Base-by-base conservation (phyloP, 495 filamentous ascomycete genomes). In the Sordaria brevicollis region DNA sequence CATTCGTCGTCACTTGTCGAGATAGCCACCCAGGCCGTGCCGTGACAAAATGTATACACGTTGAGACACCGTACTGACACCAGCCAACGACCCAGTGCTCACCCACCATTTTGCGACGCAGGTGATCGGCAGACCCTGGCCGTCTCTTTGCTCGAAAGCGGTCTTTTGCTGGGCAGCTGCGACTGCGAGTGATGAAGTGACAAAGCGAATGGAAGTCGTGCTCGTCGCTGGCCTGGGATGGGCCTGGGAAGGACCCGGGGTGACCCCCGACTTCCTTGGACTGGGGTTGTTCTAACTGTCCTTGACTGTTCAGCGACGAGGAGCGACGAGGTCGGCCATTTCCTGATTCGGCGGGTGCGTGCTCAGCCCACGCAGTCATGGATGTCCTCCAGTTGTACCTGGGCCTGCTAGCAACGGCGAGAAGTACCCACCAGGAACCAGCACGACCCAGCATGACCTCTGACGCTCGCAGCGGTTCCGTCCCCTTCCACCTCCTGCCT, bases 401-500 rank as follows among this genome's bases (percentile, higher is more conserved):
- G 35, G 35, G 49, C 49, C 49, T 8, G 49, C 49, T 25, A 31
- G 21, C 43, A 54, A 54, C 19, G 43, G 19, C 43, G 9, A 25
- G 49, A 31, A 13, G 25, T 62, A 62, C 49, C 49, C 49, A 36
- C 39, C 21, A 65, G 33, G 70, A 41, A 73, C 73, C 68, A 36
- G 57, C 21, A 65, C 36, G 70, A 41, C 74, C 73, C 68, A 65
- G 65, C 68, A 31, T 67, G 71, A 70, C 65, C 17, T 33, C 43
- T 69, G 41, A 33, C 17, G 31, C 54, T 67, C 65, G 36, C 71
- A 78, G 76, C 73, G 70, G 71, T 79, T 79, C 77, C 70, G 75
- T 76, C 68, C 66, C 54, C 75, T 79, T 79, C 77, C 74, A 78
- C 70, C 67, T 65, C 65, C 72, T 74, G 70, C 76, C 67, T 70